phyloP scores from a whole-genome alignment of 2,329 filamentous ascomycete genomes.

The Aspergillus quadrilineatus region DNA sequence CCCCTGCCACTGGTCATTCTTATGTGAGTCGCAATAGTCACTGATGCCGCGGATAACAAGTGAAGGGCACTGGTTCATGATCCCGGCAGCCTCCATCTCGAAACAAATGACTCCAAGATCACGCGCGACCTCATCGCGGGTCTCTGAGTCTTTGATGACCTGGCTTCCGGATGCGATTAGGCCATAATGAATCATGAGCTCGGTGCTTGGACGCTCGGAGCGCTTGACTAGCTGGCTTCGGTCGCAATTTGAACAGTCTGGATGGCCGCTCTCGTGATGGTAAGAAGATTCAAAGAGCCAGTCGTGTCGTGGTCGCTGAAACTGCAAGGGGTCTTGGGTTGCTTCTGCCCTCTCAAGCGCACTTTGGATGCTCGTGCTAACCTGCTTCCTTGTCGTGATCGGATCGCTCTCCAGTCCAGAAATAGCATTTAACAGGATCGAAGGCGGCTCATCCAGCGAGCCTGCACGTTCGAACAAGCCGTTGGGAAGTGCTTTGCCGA shows the following conservation, averaged over 20 bases:
- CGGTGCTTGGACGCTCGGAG: too few species aligned
- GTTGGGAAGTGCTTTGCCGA: too few species aligned
- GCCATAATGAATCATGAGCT: conserved; percentile 14
- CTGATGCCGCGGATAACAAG: conserved; percentile 11
- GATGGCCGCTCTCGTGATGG: too few species aligned
- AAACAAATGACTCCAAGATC: neutral
- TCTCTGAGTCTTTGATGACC: conserved; percentile 16
- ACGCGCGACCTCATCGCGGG: conserved; percentile 12
- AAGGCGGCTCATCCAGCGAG: too few species aligned
- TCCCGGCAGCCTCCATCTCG: conserved; percentile 4
- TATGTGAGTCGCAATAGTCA: conserved; percentile 12
- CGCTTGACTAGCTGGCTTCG: too few species aligned
- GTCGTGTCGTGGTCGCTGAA: too few species aligned
- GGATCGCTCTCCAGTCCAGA: conserved; percentile 5
- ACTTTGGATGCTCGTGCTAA: neutral
- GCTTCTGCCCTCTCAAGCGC: too few species aligned
- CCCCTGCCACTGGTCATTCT: conserved; percentile 8
- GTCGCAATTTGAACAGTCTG: too few species aligned
- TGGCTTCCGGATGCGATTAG: conserved; percentile 22
- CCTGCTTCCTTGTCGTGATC: conserved; percentile 12
- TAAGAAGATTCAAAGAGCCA: too few species aligned
- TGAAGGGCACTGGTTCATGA: conserved; percentile 3
- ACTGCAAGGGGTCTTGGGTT: too few species aligned
- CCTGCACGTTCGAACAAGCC: too few species aligned
- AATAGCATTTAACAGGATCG: too few species aligned